Evolutionary conservation across 805 yeast species (phyloP), one percentile per base, ranked within the genome.

Genomic region (Sugiyamaella qingdaonensis): DNA sequence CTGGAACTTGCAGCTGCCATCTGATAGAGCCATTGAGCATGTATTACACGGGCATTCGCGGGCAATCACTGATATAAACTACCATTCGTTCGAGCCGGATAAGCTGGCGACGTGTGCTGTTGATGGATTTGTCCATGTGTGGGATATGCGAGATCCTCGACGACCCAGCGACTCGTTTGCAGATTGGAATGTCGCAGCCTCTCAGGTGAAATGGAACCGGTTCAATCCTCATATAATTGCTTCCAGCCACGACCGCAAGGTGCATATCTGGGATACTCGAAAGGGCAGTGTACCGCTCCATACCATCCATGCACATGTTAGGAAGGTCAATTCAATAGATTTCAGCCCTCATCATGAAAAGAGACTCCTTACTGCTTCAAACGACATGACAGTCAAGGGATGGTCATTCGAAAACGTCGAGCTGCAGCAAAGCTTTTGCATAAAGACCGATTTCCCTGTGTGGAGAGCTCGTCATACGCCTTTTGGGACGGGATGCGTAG

Each of bases 131-230:
- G 86, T 90, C 16, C 81, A 82, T 52, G 81, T 86, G 2, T 94
- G 99, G 99, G 99, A 94, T 69, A 75, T 91, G 74, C 75, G 98
- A 54, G 76, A 84, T 13, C 92, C 96, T 0, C 42, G 55, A 18
- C 72, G 80, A 46, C 96, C 97, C 0, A 84, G 81, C 2, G 77
- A 78, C 54, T 77, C 82, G 46, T 90, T 88, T 71, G 88, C 96
- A n/a, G 96, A 92, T 64, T 94, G 97, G 95, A 73, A 87, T 53
- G 95, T 97, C 0, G 92, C 95, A 1, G 95, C 97, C 2, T 81
- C 95, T 0, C 98, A 92, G 67, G 97, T 90, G 13, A 90, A 92
- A 65, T 94, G 98, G 97, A 88, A 86, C 66, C 81, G 81, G 58
- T 74, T 76, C 43, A 84, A 91, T 61, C 82, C 89, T 1, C 78